phyloP scores from a whole-genome alignment of 768 basidiomycete genomes.

The Cystofilobasidium capitatum region DNA sequence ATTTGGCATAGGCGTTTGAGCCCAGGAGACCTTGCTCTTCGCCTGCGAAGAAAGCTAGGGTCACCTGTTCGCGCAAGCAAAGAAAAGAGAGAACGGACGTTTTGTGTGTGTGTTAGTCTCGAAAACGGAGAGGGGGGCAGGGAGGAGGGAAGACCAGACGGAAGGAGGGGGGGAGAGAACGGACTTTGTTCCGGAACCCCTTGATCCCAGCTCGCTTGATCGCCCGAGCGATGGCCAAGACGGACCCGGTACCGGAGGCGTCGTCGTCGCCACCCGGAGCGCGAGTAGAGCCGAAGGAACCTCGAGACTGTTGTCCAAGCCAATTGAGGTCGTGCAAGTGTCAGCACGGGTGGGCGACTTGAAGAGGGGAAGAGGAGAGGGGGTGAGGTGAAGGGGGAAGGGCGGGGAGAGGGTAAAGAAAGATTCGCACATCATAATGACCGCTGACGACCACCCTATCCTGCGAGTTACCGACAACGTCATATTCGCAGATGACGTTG shows the following conservation, averaged over 20 bases:
- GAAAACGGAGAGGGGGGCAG: too few species aligned
- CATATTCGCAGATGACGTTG: slow-evolving; percentile 68
- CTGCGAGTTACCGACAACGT: background rate
- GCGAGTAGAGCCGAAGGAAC: slow-evolving; percentile 67
- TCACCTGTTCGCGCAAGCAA: slow-evolving; percentile 63
- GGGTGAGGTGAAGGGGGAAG: background rate
- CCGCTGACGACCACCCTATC: slow-evolving; percentile 58
- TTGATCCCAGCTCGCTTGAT: slow-evolving; percentile 43
- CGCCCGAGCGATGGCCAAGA: slow-evolving; percentile 70
- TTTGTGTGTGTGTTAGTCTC: background rate
- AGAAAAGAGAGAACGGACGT: background rate
- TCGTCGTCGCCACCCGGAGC: slow-evolving; percentile 61
- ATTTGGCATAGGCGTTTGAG: slow-evolving; percentile 61
- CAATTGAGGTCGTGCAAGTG: background rate
- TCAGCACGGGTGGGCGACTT: background rate
- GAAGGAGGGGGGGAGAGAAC: background rate
- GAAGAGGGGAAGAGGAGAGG: background rate
- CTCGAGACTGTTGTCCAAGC: slow-evolving; percentile 60
- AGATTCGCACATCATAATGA: slow-evolving; percentile 42
- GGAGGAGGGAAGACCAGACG: too few species aligned
- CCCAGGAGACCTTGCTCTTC: slow-evolving; percentile 85
- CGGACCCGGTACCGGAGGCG: slow-evolving; percentile 55
- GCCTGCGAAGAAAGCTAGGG: slow-evolving; percentile 74
- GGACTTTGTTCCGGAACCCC: slow-evolving; percentile 48
- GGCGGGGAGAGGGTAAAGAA: background rate